These are phyloP conservation scores for Eucalyptus pauciflora DNA, from an alignment of 345 rosid species.

Conservation along the genomic window DNA sequence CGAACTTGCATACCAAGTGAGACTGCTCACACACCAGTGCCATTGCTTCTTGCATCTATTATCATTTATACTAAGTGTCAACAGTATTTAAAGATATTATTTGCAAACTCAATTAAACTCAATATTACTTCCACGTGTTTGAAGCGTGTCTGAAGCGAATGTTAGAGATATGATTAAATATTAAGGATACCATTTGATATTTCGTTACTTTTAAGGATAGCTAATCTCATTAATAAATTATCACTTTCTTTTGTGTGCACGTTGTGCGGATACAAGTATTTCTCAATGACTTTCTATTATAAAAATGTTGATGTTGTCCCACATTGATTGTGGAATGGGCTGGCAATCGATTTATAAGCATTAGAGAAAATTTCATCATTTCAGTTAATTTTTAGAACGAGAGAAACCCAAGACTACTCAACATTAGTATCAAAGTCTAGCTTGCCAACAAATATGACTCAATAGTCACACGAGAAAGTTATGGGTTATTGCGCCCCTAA, in stretches of 20 bases:
- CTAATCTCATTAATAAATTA: neutral
- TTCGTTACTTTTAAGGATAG: neutral
- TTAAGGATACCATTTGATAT: neutral
- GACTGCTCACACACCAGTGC: neutral
- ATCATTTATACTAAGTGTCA: neutral
- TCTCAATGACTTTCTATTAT: neutral
- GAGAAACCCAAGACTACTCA: no score
- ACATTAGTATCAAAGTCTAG: no score
- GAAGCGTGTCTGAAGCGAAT: neutral
- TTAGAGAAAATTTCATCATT: no score
- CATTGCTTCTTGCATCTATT: neutral
- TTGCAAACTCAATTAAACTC: neutral
- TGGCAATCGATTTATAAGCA: no score
- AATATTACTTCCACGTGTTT: neutral
- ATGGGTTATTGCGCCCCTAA: accelerated
- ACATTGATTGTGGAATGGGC: accelerated
- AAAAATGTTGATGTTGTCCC: neutral
- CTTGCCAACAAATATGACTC: no score
- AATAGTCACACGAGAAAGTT: no score
- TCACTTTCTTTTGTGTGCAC: neutral
- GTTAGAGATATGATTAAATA: neutral
- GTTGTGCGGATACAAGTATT: neutral
- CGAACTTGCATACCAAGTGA: neutral
- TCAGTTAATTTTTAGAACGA: no score
- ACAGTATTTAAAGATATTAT: no score